A percentile compares a stretch with the other conserved stretches of the same genome.
phyloP scores from a whole-genome alignment of 1,284 basidiomycete species.

The Heterobasidion irregulare region DNA sequence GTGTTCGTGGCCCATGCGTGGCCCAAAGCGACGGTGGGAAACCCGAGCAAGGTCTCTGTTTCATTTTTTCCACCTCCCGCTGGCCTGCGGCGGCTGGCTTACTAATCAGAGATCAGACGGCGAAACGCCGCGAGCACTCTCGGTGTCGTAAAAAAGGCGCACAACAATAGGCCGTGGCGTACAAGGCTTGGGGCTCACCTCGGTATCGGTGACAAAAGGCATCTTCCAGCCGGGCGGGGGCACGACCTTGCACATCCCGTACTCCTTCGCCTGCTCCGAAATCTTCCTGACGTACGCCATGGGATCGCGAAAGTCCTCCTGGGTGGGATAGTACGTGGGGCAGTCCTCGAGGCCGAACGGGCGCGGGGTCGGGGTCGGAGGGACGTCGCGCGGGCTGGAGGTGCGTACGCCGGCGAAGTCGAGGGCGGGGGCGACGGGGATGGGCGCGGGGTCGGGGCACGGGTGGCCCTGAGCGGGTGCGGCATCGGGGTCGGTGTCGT shows the following conservation, averaged over 20 bases:
- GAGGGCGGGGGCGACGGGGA: conserved; percentile 50
- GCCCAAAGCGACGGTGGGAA: too few species aligned
- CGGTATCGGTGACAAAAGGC: conserved; percentile 94
- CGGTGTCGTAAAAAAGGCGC: not conserved
- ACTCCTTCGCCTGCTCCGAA: conserved; percentile 65
- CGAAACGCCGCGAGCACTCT: not conserved
- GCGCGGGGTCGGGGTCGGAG: conserved; percentile 34
- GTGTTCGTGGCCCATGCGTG: too few species aligned
- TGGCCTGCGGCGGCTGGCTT: too few species aligned
- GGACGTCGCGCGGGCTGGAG: conserved; percentile 35
- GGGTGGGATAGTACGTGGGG: conserved; percentile 82
- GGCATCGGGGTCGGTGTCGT: conserved; percentile 15
- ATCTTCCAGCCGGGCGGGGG: conserved; percentile 94
- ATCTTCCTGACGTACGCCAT: conserved; percentile 91
- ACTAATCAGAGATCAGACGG: too few species aligned
- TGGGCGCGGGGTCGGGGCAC: conserved; percentile 35
- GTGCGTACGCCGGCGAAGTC: conserved; percentile 70
- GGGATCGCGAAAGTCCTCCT: conserved; percentile 92
- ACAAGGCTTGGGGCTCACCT: conserved; percentile 38
- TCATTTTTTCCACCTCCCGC: too few species aligned
- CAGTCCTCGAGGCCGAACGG: conserved; percentile 88
- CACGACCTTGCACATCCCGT: conserved; percentile 94
- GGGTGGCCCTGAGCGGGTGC: conserved; percentile 16
- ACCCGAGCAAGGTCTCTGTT: too few species aligned
- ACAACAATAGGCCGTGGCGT: not conserved